Conservation (phyloP, 2,329 filamentous ascomycete genomes). For the Pseudogymnoascus sp. region DNA sequence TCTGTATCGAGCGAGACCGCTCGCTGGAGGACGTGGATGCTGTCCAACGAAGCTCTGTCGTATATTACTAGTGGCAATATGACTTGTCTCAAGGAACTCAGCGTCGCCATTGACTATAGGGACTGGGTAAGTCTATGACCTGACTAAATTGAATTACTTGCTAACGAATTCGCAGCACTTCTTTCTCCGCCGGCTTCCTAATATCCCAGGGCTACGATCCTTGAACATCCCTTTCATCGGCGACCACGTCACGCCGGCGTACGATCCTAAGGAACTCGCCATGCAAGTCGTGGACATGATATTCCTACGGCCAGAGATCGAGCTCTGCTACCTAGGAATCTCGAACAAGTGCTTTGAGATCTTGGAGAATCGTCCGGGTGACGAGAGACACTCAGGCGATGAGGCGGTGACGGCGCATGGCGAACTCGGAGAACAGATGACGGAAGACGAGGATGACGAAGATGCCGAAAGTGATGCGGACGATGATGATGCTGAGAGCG, state of each 20-base stretch:
- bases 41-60: conserved; percentile 57
- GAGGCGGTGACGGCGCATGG: conserved; percentile 28
- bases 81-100: conserved; percentile 61
- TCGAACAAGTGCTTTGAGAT: conserved; percentile 76
- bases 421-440: conserved; percentile 27
- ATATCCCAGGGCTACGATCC: conserved; percentile 60
- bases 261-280: conserved; percentile 60
- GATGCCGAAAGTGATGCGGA: conserved; percentile 40
- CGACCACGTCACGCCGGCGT: conserved; percentile 47
- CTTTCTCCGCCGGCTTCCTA: conserved; percentile 67
- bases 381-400: conserved; percentile 27
- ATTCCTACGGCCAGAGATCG: conserved; percentile 64
- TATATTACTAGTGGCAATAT: conserved; percentile 73
- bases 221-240: conserved; percentile 62
- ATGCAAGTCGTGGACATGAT: conserved; percentile 72
- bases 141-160: conserved; percentile 11
- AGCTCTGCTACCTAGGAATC: conserved; percentile 70
- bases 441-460: conserved; percentile 38
- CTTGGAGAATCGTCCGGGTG: conserved; percentile 50
- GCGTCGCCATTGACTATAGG: conserved; percentile 62
- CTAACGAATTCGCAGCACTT: conserved; percentile 49
- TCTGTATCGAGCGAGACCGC: conserved; percentile 30
- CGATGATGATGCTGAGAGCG: conserved; percentile 37
- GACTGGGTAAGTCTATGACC: conserved; percentile 58
- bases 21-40: conserved; percentile 62